These are phyloP conservation scores for Plenodomus biglobosus DNA, from an alignment of 2,329 filamentous ascomycete species.

Conservation along the genomic window DNA sequence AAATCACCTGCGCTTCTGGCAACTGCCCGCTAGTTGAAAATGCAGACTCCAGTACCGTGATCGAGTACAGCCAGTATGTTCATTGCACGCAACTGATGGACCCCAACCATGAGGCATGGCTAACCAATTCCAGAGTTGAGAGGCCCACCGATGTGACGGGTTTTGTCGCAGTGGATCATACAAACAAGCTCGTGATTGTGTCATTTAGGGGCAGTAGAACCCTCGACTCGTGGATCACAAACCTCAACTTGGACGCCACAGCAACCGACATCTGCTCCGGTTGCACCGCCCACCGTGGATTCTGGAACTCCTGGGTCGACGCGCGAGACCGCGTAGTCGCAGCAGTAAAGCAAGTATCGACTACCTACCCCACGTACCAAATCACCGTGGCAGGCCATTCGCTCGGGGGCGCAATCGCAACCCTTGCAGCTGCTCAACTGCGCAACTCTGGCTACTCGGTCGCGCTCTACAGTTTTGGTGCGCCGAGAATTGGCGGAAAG, in stretches of 20 bases:
- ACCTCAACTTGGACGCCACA: slow-evolving; percentile 51
- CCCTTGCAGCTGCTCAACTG: slow-evolving; percentile 59
- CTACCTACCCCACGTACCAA: slow-evolving; percentile 55
- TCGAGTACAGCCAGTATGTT: slow-evolving; percentile 46
- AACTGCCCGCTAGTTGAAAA: slow-evolving; percentile 54
- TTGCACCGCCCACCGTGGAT: slow-evolving; percentile 63
- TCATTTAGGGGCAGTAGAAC: slow-evolving; percentile 61
- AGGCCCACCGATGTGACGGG: slow-evolving; percentile 49
- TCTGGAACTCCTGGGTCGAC: slow-evolving; percentile 61
- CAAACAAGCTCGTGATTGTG: slow-evolving; percentile 57
- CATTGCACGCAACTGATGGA: not conserved
- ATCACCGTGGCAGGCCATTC: slow-evolving; percentile 68
- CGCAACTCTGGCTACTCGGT: slow-evolving; percentile 27
- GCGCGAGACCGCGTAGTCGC: slow-evolving; percentile 48
- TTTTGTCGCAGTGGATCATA: slow-evolving; percentile 50
- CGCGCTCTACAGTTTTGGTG: slow-evolving; percentile 62
- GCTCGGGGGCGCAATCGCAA: slow-evolving; percentile 66
- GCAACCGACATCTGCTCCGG: slow-evolving; percentile 47
- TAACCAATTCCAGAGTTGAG: slow-evolving; percentile 10
- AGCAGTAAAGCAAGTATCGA: slow-evolving; percentile 49
- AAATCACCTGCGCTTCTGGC: slow-evolving; percentile 48
- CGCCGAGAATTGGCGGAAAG: slow-evolving; percentile 66
- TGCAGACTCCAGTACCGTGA: slow-evolving; percentile 47
- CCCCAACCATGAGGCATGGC: not conserved
- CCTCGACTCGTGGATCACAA: slow-evolving; percentile 63